Percentiles rank a stretch among this genome's conserved stretches.
Conservation (phyloP, 352 stramenopile species). For the Pythium utonaiense region DNA sequence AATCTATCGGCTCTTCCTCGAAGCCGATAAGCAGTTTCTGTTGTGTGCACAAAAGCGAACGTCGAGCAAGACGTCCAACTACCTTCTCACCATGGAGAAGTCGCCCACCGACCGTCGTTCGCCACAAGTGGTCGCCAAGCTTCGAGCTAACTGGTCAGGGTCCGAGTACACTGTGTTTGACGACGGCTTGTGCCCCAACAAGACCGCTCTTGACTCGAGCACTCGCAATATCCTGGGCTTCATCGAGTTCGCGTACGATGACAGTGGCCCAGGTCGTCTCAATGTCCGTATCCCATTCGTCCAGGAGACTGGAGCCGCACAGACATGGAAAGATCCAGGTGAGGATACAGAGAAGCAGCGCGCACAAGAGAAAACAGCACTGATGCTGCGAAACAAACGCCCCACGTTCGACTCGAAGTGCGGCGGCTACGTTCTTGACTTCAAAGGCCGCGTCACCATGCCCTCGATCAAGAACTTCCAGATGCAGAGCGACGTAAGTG, state of each 20-base stretch:
- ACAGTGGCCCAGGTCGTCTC: conserved; percentile 56
- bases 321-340: conserved; percentile 31
- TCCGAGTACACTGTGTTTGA: conserved; percentile 64
- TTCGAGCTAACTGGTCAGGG: conserved; percentile 60
- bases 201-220: conserved; percentile 40
- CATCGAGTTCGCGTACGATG: conserved; percentile 67
- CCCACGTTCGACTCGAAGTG: conserved; percentile 48
- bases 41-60: conserved; percentile 48
- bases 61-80: conserved; percentile 56
- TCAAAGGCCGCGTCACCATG: conserved; percentile 61
- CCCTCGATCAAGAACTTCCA: conserved; percentile 77
- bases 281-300: conserved; percentile 41
- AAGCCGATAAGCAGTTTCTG: conserved; percentile 48
- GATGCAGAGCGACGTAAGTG: conserved; percentile 45
- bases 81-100: conserved; percentile 51
- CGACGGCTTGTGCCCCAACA: conserved; percentile 43
- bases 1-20: conserved; percentile 54
- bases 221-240: conserved; percentile 43
- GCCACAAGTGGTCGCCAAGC: conserved; percentile 44
- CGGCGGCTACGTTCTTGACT: conserved; percentile 61
- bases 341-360: conserved; percentile 3
- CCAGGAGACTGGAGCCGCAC: conserved; percentile 21
- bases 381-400: conserved; percentile 91
- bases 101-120: conserved; percentile 33
- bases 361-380: conserved; percentile 31